Conservation (phyloP, 2,329 filamentous ascomycete species). For the Magnaporthiopsis incrustans region DNA sequence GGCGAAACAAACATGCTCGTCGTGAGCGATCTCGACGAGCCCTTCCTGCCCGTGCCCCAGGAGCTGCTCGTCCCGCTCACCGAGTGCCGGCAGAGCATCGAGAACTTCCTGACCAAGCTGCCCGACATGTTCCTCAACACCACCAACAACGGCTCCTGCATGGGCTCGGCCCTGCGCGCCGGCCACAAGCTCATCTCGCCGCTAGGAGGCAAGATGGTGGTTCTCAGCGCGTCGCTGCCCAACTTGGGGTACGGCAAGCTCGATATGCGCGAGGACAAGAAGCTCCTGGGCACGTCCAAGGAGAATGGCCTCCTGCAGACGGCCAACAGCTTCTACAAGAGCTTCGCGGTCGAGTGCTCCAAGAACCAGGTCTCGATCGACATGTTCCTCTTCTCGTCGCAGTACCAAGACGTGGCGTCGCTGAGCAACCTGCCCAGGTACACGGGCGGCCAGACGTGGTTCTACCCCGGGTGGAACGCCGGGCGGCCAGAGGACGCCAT, state of each 20-base stretch:
- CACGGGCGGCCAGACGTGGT: constrained; percentile 95
- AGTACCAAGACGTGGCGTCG: constrained; percentile 95
- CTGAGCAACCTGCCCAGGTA: constrained; percentile 93
- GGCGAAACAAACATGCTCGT: constrained; percentile 87
- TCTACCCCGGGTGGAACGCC: constrained; percentile 97
- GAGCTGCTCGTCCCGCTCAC: constrained; percentile 84
- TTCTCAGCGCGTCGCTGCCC: constrained; percentile 81
- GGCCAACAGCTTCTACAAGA: constrained; percentile 96
- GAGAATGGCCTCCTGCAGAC: constrained; percentile 84
- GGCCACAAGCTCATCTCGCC: constrained; percentile 94
- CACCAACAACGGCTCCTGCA: constrained; percentile 80
- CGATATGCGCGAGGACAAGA: constrained; percentile 94
- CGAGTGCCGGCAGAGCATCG: constrained; percentile 84
- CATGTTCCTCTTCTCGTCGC: constrained; percentile 94
- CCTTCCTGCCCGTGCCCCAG: constrained; percentile 87
- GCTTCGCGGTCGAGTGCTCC: constrained; percentile 95
- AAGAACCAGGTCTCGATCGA: constrained; percentile 98
- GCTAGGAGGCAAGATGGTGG: constrained; percentile 89
- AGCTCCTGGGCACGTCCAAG: constrained; percentile 86
- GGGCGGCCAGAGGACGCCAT: constrained; percentile 90
- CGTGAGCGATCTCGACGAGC: constrained; percentile 90
- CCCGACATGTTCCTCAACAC: constrained; percentile 97
- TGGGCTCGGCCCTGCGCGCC: constrained; percentile 87
- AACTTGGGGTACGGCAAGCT: constrained; percentile 86
- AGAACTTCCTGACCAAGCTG: constrained; percentile 81